A percentile compares a stretch with the other conserved stretches of the same genome.
Evolutionary conservation across 148 eudicot genomes (phyloP).

Genomic region (Vaccinium darrowii): DNA sequence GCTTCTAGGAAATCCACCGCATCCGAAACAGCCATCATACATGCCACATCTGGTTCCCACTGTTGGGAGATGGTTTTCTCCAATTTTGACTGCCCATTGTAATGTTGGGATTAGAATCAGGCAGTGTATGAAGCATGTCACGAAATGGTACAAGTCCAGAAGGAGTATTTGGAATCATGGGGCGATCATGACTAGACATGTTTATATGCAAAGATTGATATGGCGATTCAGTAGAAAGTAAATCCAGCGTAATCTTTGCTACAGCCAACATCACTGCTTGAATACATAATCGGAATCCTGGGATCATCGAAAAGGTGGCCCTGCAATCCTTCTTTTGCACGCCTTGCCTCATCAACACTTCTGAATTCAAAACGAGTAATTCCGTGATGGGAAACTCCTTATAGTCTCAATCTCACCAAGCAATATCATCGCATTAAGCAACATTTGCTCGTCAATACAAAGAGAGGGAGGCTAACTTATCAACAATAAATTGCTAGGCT

Average conservation of each 20-base stretch:
- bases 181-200: slow-evolving; percentile 26
- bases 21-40: no score
- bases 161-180: slow-evolving; percentile 31
- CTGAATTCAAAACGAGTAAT: no score
- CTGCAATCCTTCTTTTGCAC: slow-evolving; percentile 34
- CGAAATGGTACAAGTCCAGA: slow-evolving; percentile 33
- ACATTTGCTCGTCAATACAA: no score
- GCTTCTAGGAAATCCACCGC: no score
- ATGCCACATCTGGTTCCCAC: slow-evolving; percentile 25
- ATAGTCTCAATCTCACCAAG: no score
- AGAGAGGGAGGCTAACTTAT: no score
- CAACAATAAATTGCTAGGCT: no score
- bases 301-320: slow-evolving; percentile 82
- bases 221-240: slow-evolving; percentile 38
- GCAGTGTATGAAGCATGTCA: slow-evolving; percentile 39
- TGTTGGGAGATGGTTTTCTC: slow-evolving; percentile 63
- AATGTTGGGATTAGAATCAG: slow-evolving; percentile 33
- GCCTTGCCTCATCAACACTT: no score
- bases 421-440: no score
- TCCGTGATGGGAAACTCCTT: no score
- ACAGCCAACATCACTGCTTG: slow-evolving; percentile 50
- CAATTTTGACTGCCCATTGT: slow-evolving; percentile 48
- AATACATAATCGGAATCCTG: slow-evolving; percentile 63
- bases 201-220: slow-evolving; percentile 43
- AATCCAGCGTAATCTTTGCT: slow-evolving; percentile 41